A percentile compares a stretch with the other conserved stretches of the same genome.
These are phyloP conservation scores for Houttuynia cordata DNA, from an alignment of 164 flowering plant genomes.

Conservation along the genomic window DNA sequence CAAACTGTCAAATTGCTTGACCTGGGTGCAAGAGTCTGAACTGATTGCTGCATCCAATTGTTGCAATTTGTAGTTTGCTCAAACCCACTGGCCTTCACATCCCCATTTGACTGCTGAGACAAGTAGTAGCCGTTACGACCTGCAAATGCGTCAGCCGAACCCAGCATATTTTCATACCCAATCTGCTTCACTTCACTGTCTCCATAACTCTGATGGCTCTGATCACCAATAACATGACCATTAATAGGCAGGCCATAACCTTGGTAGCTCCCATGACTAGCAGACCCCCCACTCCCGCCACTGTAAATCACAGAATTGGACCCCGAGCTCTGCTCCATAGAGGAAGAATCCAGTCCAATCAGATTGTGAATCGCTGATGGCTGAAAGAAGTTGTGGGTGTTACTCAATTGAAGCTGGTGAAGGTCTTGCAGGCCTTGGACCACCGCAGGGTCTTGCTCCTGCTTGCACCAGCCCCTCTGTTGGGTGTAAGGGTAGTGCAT, in stretches of 20 bases:
- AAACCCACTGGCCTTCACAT: constrained; percentile 13
- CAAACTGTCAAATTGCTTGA: constrained; percentile 26
- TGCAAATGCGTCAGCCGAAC: constrained; percentile 12
- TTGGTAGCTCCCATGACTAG: constrained; percentile 7
- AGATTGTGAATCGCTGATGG: constrained; percentile 48
- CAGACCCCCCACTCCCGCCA: not conserved
- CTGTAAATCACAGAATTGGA: too few relatives aligned
- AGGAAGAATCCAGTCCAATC: constrained; percentile 45
- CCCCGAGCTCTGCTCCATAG: constrained; percentile 45
- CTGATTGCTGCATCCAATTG: constrained; percentile 32
- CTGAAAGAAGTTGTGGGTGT: constrained; percentile 56
- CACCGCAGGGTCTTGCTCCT: constrained; percentile 36
- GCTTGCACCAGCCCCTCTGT: constrained; percentile 66
- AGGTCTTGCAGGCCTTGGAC: constrained; percentile 17
- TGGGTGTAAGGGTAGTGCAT: constrained; percentile 39
- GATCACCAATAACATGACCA: constrained; percentile 22
- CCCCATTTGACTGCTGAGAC: constrained; percentile 22
- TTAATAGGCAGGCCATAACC: constrained; percentile 22
- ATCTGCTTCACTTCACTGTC: constrained; percentile 17
- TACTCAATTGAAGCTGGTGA: constrained; percentile 44
- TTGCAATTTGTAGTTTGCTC: constrained; percentile 24
- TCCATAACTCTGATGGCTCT: constrained; percentile 12
- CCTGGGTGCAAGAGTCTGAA: constrained; percentile 2
- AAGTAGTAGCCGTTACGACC: constrained; percentile 27
- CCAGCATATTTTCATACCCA: constrained; percentile 6